Percentiles rank a stretch among this genome's conserved stretches.
Conservation (phyloP, 306 rosid genomes). For the Cicer yamashitae region DNA sequence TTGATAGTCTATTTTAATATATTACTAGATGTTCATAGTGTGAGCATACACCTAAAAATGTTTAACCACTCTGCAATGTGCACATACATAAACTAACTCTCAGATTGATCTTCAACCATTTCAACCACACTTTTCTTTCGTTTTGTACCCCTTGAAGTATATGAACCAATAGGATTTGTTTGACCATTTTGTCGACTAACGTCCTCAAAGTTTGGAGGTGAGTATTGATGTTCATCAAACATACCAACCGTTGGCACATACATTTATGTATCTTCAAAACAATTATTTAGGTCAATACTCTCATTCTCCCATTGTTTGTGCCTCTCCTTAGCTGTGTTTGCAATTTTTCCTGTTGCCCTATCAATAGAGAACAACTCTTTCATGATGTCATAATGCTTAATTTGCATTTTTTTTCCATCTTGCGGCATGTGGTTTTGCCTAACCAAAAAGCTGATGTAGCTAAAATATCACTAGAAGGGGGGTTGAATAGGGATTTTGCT, state of each 20-base stretch:
- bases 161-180: background rate
- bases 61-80: no score
- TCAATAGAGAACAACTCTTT: background rate
- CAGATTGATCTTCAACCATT: background rate
- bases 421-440: background rate
- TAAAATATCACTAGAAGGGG: background rate
- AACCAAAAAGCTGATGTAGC: no score
- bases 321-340: background rate
- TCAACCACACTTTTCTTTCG: background rate
- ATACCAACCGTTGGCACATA: background rate
- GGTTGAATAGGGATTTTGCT: no score
- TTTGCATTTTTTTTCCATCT: background rate
- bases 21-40: no score
- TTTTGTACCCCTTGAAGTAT: background rate
- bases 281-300: background rate
- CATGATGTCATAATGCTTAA: conserved; percentile 25
- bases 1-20: no score
- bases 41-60: no score
- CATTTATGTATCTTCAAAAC: background rate
- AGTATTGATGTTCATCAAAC: background rate
- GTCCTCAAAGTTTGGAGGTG: background rate
- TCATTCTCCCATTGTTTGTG: background rate
- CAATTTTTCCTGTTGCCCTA: background rate
- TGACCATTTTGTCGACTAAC: background rate
- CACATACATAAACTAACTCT: background rate